These are phyloP conservation scores for Penicillium oxalicum DNA, from an alignment of 2,329 filamentous ascomycete genomes.

Conservation along the genomic window DNA sequence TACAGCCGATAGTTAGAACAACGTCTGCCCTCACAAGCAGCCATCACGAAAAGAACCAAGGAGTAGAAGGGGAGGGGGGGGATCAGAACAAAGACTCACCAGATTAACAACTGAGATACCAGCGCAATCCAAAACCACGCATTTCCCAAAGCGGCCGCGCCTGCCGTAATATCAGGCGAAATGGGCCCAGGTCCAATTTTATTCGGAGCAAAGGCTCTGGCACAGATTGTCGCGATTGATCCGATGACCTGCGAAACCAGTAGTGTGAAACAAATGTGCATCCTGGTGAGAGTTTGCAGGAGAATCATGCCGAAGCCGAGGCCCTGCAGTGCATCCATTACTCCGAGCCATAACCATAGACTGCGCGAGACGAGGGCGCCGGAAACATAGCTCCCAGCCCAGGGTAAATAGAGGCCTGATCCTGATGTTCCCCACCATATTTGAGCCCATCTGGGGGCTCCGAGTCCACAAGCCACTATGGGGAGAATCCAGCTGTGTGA, in stretches of 20 bases:
- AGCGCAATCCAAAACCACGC: constrained; percentile 59
- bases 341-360: constrained; percentile 63
- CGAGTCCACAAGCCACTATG: constrained; percentile 61
- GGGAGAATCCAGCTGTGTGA: constrained; percentile 62
- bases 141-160: constrained; percentile 42
- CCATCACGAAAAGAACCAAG: neutral
- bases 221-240: constrained; percentile 56
- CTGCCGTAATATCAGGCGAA: constrained; percentile 56
- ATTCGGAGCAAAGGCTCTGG: constrained; percentile 56
- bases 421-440: constrained; percentile 60
- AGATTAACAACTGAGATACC: constrained; percentile 53
- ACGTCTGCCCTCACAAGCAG: too few species aligned
- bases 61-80: constrained; percentile 19
- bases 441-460: constrained; percentile 60
- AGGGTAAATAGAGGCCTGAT: constrained; percentile 58
- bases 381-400: constrained; percentile 51
- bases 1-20: too few species aligned
- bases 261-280: constrained; percentile 59
- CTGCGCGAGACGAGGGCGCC: constrained; percentile 52
- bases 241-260: constrained; percentile 57
- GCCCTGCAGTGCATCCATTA: constrained; percentile 59
- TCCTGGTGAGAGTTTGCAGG: constrained; percentile 57
- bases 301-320: constrained; percentile 64
- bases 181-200: constrained; percentile 56
- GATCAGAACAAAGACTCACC: constrained; percentile 38